A percentile compares a stretch with the other conserved stretches of the same genome.
phyloP scores from a whole-genome alignment of 2,329 filamentous ascomycete species.

The Scytalidium sp. region DNA sequence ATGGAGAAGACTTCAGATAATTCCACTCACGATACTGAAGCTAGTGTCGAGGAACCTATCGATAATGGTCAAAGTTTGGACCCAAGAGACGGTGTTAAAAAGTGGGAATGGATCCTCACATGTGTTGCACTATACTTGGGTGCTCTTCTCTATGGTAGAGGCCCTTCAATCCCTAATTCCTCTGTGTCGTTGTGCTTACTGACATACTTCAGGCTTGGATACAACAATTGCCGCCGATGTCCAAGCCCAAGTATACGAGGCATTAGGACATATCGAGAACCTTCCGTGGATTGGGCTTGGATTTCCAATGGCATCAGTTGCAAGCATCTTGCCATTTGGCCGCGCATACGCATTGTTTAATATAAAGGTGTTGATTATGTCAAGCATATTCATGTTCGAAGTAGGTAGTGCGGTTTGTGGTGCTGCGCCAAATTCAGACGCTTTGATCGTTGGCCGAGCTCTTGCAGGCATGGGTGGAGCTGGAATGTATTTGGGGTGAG shows the following conservation, averaged over 20 bases:
- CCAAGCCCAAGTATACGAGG: background rate
- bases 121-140: background rate
- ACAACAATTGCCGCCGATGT: background rate
- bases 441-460: slow-evolving; percentile 23
- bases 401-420: slow-evolving; percentile 24
- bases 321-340: background rate
- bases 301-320: background rate
- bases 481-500: slow-evolving; percentile 8
- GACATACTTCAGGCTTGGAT: too few species aligned
- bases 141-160: background rate
- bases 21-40: too few species aligned
- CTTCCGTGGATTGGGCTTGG: background rate
- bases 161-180: background rate
- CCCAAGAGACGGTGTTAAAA: background rate
- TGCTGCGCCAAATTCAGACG: slow-evolving; percentile 19
- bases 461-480: slow-evolving; percentile 20
- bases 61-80: too few species aligned
- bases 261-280: background rate
- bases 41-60: too few species aligned
- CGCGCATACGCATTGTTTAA: slow-evolving; percentile 2
- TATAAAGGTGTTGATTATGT: slow-evolving; percentile 8
- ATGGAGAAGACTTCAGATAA: too few species aligned
- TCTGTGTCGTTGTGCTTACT: background rate
- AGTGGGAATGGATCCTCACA: background rate
- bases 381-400: slow-evolving; percentile 9